phyloP scores from a whole-genome alignment of 257 asterid species.

The Petunia secreta region DNA sequence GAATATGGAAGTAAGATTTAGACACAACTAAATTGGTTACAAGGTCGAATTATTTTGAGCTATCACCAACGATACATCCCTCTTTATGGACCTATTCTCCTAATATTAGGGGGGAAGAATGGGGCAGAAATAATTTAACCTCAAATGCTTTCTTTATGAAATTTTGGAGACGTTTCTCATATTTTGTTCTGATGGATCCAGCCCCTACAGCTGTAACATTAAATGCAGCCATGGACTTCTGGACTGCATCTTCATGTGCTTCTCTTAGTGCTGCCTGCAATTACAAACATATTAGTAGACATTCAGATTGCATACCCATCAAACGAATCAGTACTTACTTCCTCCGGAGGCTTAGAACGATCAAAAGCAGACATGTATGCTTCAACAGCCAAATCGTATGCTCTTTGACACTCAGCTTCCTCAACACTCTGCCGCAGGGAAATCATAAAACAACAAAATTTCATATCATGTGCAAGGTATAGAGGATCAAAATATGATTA shows the following conservation, averaged over 20 bases:
- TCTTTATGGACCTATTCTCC: constrained; percentile 16
- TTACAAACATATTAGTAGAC: constrained; percentile 34
- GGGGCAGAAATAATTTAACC: constrained; percentile 46
- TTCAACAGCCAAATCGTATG: constrained; percentile 79
- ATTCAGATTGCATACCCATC: constrained; percentile 18
- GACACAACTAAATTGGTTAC: constrained; percentile 5
- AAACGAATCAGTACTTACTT: constrained; percentile 59
- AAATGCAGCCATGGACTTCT: constrained; percentile 73
- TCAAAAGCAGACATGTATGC: constrained; percentile 75
- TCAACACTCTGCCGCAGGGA: constrained; percentile 72
- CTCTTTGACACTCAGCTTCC: constrained; percentile 98
- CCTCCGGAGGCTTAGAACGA: constrained; percentile 90
- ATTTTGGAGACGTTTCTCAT: constrained; percentile 81
- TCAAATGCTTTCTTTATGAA: constrained; percentile 89
- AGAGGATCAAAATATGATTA: neutral
- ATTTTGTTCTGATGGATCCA: constrained; percentile 79
- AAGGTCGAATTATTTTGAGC: constrained; percentile 1
- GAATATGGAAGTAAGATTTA: neutral
- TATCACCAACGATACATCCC: neutral
- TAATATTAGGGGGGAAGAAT: constrained; percentile 17
- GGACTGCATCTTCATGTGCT: constrained; percentile 93
- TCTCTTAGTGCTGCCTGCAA: constrained; percentile 85
- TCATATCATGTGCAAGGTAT: constrained; percentile 19
- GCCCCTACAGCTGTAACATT: constrained; percentile 86
- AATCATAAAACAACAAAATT: constrained; percentile 11